phyloP scores from a whole-genome alignment of 1,284 basidiomycete genomes.

The Papiliotrema terrestris region DNA sequence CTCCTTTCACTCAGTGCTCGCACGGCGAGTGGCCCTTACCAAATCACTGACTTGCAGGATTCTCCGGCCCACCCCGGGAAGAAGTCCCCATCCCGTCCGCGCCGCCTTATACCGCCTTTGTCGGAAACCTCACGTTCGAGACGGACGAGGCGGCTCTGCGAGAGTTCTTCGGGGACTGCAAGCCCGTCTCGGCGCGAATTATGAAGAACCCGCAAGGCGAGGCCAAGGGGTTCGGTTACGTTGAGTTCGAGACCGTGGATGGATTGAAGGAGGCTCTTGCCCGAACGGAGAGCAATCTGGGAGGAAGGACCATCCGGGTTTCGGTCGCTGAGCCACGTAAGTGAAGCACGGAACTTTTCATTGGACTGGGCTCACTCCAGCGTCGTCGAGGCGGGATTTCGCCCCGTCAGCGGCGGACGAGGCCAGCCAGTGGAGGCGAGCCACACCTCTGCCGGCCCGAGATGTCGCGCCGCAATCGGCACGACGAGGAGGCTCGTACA shows the following conservation, averaged over 20 bases:
- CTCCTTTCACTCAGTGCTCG: too few relatives aligned
- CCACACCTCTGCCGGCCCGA: constrained; percentile 73
- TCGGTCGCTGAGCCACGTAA: constrained; percentile 93
- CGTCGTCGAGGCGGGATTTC: constrained; percentile 30
- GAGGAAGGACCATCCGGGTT: constrained; percentile 77
- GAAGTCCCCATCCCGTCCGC: constrained; percentile 91
- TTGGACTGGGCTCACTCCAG: constrained; percentile 4
- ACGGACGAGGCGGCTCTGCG: constrained; percentile 78
- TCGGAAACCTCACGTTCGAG: constrained; percentile 95
- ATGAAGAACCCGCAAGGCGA: constrained; percentile 87
- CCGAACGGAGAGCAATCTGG: constrained; percentile 60
- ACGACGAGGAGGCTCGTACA: constrained; percentile 31
- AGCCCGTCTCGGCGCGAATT: constrained; percentile 84
- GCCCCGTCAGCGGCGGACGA: constrained; percentile 52
- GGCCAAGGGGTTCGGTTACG: constrained; percentile 96
- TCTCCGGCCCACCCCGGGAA: constrained; percentile 60
- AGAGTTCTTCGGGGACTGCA: constrained; percentile 62
- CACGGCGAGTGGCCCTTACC: too few relatives aligned
- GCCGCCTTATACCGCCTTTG: constrained; percentile 92
- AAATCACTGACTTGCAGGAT: constrained; percentile 12
- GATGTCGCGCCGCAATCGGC: constrained; percentile 19
- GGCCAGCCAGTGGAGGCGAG: constrained; percentile 71
- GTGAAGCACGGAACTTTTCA: constrained; percentile 37
- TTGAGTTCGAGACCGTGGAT: constrained; percentile 84
- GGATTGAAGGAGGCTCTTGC: constrained; percentile 76